Evolutionary conservation across 2,329 filamentous ascomycete species (phyloP).

Genomic region (Penicillium sp.): DNA sequence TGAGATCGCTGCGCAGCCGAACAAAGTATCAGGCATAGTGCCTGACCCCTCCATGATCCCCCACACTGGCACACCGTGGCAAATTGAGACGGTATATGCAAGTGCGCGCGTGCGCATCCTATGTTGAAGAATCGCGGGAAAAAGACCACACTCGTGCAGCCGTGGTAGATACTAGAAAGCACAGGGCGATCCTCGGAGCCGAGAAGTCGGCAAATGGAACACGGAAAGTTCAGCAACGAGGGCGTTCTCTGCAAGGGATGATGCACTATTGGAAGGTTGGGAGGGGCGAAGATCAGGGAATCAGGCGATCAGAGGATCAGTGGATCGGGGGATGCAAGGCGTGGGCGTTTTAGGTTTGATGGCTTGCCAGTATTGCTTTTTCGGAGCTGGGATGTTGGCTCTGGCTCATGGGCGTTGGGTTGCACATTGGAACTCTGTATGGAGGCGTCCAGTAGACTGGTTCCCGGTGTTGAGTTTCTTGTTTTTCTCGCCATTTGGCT

Average conservation of each 20-base stretch:
- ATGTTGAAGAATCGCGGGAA: background rate
- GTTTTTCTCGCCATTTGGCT: background rate
- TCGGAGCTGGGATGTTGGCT: background rate
- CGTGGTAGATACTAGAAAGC: constrained; percentile 2
- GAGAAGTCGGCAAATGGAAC: background rate
- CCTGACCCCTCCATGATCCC: background rate
- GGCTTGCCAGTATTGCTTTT: constrained; percentile 16
- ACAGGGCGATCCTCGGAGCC: background rate
- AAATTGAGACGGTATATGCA: constrained; percentile 14
- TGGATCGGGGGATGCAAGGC: constrained; percentile 18
- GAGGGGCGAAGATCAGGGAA: constrained; percentile 1
- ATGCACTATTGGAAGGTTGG: constrained; percentile 7
- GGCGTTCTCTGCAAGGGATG: constrained; percentile 20
- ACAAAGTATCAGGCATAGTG: background rate
- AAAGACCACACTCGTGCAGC: background rate
- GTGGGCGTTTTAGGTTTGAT: constrained; percentile 12
- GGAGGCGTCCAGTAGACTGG: background rate
- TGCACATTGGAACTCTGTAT: background rate
- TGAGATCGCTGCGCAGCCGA: constrained; percentile 19
- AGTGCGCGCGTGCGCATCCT: background rate
- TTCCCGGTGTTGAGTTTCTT: background rate
- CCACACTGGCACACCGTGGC: background rate
- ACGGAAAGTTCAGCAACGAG: constrained; percentile 8
- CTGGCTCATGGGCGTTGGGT: background rate
- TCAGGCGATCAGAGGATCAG: constrained; percentile 18